Conservation (phyloP, 75 land plant genomes). For the Pinus albicaulis region DNA sequence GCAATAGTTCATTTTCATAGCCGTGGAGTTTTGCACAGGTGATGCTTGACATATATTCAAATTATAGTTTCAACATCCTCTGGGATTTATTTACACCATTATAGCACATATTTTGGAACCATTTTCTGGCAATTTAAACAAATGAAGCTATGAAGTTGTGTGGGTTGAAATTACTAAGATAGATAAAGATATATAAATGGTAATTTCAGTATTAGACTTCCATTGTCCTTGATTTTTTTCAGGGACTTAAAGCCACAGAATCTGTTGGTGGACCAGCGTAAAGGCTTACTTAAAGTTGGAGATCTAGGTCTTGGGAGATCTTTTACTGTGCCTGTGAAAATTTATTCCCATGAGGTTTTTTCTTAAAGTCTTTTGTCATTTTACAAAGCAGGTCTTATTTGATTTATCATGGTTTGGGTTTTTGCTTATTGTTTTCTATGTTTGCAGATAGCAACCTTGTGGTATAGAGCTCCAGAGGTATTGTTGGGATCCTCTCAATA, state of each 20-base stretch:
- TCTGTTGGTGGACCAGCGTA: slow-evolving; percentile 75
- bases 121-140: neutral
- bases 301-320: slow-evolving; percentile 91
- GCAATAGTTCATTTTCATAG: slow-evolving; percentile 83
- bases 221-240: neutral
- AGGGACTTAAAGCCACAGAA: slow-evolving; percentile 82
- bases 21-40: slow-evolving; percentile 77
- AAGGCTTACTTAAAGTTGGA: slow-evolving; percentile 84
- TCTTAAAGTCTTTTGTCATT: too few relatives aligned
- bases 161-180: neutral
- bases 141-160: neutral
- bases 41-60: neutral
- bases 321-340: slow-evolving; percentile 82
- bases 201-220: neutral
- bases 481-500: too few relatives aligned
- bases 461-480: too few relatives aligned
- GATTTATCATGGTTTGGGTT: too few relatives aligned
- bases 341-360: slow-evolving; percentile 82
- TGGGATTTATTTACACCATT: too few relatives aligned
- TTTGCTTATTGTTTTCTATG: too few relatives aligned
- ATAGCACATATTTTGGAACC: neutral
- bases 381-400: too few relatives aligned
- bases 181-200: neutral
- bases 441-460: too few relatives aligned
- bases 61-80: neutral